These are phyloP conservation scores for Cercophora sp. DNA, from an alignment of 495 filamentous ascomycete genomes.

Conservation along the genomic window DNA sequence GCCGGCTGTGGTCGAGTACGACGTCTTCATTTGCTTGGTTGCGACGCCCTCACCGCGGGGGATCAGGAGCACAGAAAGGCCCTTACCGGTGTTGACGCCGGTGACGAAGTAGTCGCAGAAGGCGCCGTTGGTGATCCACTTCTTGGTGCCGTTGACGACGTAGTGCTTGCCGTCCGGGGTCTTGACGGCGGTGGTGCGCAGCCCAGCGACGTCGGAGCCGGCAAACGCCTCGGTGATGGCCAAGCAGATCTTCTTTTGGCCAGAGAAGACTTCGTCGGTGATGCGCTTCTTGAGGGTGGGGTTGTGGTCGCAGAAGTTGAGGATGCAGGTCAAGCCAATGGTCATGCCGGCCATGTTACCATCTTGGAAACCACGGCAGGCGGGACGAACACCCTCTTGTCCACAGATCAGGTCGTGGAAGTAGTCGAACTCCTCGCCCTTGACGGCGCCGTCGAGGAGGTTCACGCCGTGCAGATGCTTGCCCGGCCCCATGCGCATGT, in stretches of 20 bases:
- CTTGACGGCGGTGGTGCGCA: constrained; percentile 77
- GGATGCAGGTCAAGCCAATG: constrained; percentile 75
- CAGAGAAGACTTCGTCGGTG: constrained; percentile 67
- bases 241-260: constrained; percentile 82
- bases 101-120: constrained; percentile 81
- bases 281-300: constrained; percentile 61
- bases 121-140: constrained; percentile 91
- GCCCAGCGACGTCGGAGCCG: constrained; percentile 78
- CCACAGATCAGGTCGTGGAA: constrained; percentile 75
- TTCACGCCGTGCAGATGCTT: constrained; percentile 71
- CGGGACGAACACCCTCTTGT: constrained; percentile 69
- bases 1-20: constrained; percentile 73
- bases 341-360: constrained; percentile 73
- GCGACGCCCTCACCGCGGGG: constrained; percentile 65
- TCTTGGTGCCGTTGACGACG: constrained; percentile 85
- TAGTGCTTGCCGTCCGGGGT: constrained; percentile 80
- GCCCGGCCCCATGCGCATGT: constrained; percentile 80
- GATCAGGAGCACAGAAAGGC: constrained; percentile 74
- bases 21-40: constrained; percentile 79
- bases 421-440: constrained; percentile 81
- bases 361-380: constrained; percentile 63
- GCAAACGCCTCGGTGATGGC: constrained; percentile 90
- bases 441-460: constrained; percentile 64
- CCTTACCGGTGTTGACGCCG: constrained; percentile 78
- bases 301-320: constrained; percentile 74